Evolutionary conservation across 139 green algal species (phyloP), one percentile per base, ranked within the genome.

Genomic region (Tetraselmis chui): DNA sequence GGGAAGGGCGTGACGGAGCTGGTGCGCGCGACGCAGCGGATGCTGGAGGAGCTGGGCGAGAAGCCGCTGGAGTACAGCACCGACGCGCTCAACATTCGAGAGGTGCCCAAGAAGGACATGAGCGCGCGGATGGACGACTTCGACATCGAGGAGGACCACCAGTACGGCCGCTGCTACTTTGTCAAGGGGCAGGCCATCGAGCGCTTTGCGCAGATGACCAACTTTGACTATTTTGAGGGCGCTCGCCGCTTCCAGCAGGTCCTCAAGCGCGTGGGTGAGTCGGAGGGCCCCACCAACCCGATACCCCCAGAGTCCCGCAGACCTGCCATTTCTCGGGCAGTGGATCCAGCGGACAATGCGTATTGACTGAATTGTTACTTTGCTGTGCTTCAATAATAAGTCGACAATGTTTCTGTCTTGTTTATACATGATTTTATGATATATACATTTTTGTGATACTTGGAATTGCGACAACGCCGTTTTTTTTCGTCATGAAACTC

Each of bases 201-300:
- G 87, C 87, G 90, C 1, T 97, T 97, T 88, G 88, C 89, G 32
- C 89, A 95, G 85, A 98, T 98, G 95, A 98, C 95, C 2, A 96
- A 98, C 85, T 98, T 94, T 93, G 89, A 94, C 76, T 98, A 98
- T 84, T 98, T 96, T 77, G 94, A 98, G 83, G 90, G 93, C 1
- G 88, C 92, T 18, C 88, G 88, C 45, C 81, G 87, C 28, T 92
- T 92, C 86, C 87, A 92, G 85, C 83, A 81, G 0, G 88, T 90
- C 74, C 83, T 95, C 32, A 87, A 93, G 45, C 45, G 45, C 45
- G 45, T 67, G 25, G 25, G 26, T 77, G 26, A 28, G 25, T 77
- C 28, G n/a, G 25, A n/a, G n/a, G n/a, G n/a, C n/a, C n/a, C n/a
- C n/a, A n/a, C n/a, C n/a, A n/a, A n/a, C n/a, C n/a, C n/a, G n/a